Conservation (phyloP, 2,329 filamentous ascomycete genomes). For the Leptoxyphium fumago region DNA sequence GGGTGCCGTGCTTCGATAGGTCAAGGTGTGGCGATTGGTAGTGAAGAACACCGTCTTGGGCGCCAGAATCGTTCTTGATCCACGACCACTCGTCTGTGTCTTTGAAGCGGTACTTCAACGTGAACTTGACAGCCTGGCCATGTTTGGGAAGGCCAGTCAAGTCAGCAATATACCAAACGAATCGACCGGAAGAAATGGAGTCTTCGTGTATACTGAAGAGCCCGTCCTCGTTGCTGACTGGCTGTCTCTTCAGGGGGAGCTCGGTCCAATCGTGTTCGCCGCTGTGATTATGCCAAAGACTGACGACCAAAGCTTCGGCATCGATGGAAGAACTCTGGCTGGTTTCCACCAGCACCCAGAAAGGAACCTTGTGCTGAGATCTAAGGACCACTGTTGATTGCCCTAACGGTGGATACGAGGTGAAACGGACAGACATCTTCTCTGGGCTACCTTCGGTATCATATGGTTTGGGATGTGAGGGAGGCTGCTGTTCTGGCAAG, state of each 20-base stretch:
- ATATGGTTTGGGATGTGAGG: constrained; percentile 6
- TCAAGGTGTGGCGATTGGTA: constrained; percentile 25
- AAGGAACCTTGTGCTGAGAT: constrained; percentile 32
- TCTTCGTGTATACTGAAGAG: constrained; percentile 10
- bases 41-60: constrained; percentile 49
- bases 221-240: constrained; percentile 14
- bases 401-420: constrained; percentile 57
- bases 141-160: constrained; percentile 33
- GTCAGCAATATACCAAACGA: constrained; percentile 39
- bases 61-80: constrained; percentile 49
- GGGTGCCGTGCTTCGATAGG: constrained; percentile 14
- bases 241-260: constrained; percentile 35
- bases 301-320: constrained; percentile 8
- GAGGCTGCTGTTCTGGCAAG: constrained; percentile 20
- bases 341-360: constrained; percentile 54
- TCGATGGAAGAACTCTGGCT: background rate
- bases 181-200: constrained; percentile 12
- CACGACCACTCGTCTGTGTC: constrained; percentile 49
- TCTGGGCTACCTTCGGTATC: constrained; percentile 5
- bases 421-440: constrained; percentile 39
- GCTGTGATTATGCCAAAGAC: constrained; percentile 54
- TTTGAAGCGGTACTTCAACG: constrained; percentile 50
- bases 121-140: constrained; percentile 44
- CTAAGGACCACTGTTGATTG: constrained; percentile 50
- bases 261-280: constrained; percentile 44